phyloP scores from a whole-genome alignment of 345 rosid genomes.

The Cardamine occulta region DNA sequence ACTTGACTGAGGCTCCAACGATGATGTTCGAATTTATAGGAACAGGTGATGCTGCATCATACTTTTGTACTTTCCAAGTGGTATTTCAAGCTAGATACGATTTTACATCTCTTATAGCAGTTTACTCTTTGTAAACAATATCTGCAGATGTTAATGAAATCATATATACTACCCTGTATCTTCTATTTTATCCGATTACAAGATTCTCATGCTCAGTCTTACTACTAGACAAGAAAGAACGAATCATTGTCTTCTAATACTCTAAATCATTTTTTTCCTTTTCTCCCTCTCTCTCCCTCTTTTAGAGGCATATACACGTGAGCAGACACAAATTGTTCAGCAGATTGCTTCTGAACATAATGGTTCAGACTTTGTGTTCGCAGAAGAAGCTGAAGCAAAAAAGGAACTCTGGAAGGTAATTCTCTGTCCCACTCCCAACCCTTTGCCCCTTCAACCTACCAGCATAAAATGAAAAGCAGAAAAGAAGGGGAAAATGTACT shows the following conservation, averaged over 20 bases:
- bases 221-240: neutral
- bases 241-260: slow-evolving; percentile 12
- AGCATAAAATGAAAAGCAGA: slow-evolving; percentile 15
- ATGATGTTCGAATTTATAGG: slow-evolving; percentile 94
- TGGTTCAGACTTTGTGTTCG: slow-evolving; percentile 85
- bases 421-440: slow-evolving; percentile 4
- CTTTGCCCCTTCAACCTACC: neutral
- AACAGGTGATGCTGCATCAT: slow-evolving; percentile 58
- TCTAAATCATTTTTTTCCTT: slow-evolving; percentile 9
- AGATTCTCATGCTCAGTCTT: slow-evolving; percentile 11
- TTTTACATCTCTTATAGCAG: slow-evolving; percentile 4
- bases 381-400: slow-evolving; percentile 83
- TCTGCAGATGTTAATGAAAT: neutral
- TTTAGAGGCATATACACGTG: slow-evolving; percentile 80
- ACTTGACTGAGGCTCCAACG: slow-evolving; percentile 77
- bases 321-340: slow-evolving; percentile 84
- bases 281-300: slow-evolving; percentile 29
- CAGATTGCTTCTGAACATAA: slow-evolving; percentile 78
- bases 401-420: slow-evolving; percentile 92
- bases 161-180: neutral
- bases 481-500: neutral
- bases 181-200: neutral
- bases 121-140: slow-evolving; percentile 2
- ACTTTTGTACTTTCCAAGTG: slow-evolving; percentile 20
- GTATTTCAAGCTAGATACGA: slow-evolving; percentile 6